Evolutionary conservation across 2,329 filamentous ascomycete genomes (phyloP).

Genomic region (Samsoniella hepiali): DNA sequence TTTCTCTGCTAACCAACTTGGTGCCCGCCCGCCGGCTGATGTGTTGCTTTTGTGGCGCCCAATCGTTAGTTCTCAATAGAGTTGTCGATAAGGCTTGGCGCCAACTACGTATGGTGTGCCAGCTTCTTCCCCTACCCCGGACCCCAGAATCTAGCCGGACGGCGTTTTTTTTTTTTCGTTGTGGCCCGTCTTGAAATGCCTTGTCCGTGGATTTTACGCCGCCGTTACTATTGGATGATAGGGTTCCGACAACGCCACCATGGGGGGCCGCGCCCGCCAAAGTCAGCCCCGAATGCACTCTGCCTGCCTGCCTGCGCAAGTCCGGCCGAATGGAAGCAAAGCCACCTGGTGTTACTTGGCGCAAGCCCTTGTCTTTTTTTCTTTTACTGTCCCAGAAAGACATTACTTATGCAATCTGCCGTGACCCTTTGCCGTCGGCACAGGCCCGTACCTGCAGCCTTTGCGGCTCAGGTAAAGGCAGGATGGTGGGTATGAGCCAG

Average conservation of each 20-base stretch:
- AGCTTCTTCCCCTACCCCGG: neutral
- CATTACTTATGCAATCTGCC: neutral
- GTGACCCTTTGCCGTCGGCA: neutral
- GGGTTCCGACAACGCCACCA: neutral
- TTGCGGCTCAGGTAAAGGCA: neutral
- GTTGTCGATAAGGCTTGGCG: conserved; percentile 13
- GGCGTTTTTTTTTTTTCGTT: too few relatives aligned
- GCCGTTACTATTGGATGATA: too few relatives aligned
- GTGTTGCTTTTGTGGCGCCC: neutral
- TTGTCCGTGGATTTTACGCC: too few relatives aligned
- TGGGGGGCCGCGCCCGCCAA: too few relatives aligned
- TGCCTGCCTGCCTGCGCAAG: too few relatives aligned
- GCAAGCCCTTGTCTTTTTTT: neutral
- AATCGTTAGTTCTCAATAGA: conserved; percentile 12
- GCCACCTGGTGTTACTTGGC: neutral
- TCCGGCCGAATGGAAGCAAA: conserved; percentile 12
- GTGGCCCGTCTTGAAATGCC: too few relatives aligned
- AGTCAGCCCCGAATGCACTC: too few relatives aligned
- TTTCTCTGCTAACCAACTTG: neutral
- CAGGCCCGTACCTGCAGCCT: neutral
- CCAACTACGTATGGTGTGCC: neutral
- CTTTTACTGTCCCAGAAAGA: neutral
- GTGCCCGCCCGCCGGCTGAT: neutral
- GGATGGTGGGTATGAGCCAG: neutral
- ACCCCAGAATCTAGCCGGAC: conserved; percentile 1